phyloP scores from a whole-genome alignment of 208 protist species.

The Phytomonas francai region DNA sequence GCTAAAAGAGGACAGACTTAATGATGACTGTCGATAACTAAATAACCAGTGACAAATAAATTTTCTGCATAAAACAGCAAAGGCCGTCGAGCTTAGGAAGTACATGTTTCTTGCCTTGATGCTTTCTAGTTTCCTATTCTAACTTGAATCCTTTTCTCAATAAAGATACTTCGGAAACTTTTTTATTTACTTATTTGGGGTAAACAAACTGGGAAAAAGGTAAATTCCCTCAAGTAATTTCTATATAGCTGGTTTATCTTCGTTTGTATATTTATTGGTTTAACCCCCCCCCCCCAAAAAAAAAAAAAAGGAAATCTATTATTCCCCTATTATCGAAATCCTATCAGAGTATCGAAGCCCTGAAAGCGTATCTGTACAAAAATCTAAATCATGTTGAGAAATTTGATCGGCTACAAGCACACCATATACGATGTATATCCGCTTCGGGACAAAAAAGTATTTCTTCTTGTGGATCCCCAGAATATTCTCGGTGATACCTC shows the following conservation, averaged over 20 bases:
- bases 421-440: slow-evolving; percentile 69
- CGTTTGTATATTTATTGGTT: slow-evolving; percentile 4
- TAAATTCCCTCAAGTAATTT: not conserved
- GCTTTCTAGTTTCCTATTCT: not conserved
- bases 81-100: not conserved
- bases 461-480: slow-evolving; percentile 63
- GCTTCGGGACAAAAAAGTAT: slow-evolving; percentile 51
- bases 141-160: slow-evolving; percentile 2
- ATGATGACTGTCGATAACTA: not conserved
- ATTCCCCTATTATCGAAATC: not conserved
- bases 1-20: not conserved
- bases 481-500: slow-evolving; percentile 40
- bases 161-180: not conserved
- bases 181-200: slow-evolving; percentile 7
- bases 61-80: not conserved
- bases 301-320: not conserved
- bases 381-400: slow-evolving; percentile 10
- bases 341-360: not conserved
- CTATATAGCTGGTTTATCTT: slow-evolving; percentile 6
- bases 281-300: not conserved
- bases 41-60: not conserved
- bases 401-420: slow-evolving; percentile 54
- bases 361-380: not conserved
- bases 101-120: slow-evolving; percentile 1
- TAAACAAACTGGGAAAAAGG: not conserved